A percentile compares a stretch with the other conserved stretches of the same genome.
phyloP scores from a whole-genome alignment of 176 grass and related monocot species.

The Musa troglodytarum region DNA sequence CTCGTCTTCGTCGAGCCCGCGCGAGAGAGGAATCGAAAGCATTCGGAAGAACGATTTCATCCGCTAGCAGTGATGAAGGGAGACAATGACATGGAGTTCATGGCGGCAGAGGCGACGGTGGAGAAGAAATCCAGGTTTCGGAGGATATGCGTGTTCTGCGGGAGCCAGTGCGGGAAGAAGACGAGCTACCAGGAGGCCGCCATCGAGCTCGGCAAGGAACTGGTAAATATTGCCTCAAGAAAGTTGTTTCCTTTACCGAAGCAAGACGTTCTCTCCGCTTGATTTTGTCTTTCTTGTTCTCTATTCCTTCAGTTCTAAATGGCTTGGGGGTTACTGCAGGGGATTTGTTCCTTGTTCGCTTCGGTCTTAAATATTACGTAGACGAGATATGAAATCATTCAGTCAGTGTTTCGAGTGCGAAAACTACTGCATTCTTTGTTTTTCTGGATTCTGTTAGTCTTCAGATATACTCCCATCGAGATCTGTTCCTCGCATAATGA shows the following conservation, averaged over 20 bases:
- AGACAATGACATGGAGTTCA: neutral
- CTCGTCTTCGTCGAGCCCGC: neutral
- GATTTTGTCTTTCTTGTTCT: neutral
- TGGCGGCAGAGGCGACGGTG: neutral
- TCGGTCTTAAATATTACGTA: neutral
- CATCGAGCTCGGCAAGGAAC: constrained; percentile 66
- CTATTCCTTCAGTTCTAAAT: neutral
- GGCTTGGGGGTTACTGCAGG: neutral
- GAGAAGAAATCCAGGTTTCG: constrained; percentile 41
- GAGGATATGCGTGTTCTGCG: constrained; percentile 95
- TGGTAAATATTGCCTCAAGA: constrained; percentile 33
- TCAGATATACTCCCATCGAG: neutral
- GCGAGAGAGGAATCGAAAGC: neutral
- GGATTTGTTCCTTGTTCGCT: neutral
- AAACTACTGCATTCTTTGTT: neutral
- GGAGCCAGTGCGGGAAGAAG: constrained; percentile 74
- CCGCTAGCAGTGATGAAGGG: neutral
- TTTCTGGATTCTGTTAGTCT: neutral
- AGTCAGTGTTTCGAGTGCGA: neutral
- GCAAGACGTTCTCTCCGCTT: neutral
- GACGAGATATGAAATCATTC: neutral
- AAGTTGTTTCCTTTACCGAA: constrained; percentile 17
- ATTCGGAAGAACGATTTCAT: too few relatives aligned
- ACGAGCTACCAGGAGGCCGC: constrained; percentile 79
- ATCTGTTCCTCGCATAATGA: neutral